These are phyloP conservation scores for Lodderomyces jiufengensis DNA, from an alignment of 1,139 yeast species.

Conservation along the genomic window DNA sequence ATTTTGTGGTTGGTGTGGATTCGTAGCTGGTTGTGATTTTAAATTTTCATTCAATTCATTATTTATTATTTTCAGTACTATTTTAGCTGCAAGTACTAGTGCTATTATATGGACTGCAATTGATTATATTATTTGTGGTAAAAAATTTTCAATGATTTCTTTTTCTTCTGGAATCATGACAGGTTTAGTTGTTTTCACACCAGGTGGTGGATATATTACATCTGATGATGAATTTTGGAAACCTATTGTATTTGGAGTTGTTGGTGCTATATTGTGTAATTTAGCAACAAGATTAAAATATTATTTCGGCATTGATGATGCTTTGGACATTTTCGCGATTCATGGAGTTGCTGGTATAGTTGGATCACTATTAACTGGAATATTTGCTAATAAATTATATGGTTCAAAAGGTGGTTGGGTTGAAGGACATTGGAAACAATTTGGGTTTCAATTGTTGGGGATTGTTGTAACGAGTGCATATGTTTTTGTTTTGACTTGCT, in stretches of 20 bases:
- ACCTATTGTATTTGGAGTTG: conserved; percentile 35
- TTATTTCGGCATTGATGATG: conserved; percentile 39
- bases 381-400: conserved; percentile 35
- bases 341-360: conserved; percentile 45
- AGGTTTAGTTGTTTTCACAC: conserved; percentile 44
- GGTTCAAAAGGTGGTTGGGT: conserved; percentile 48
- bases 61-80: conserved; percentile 33
- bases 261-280: conserved; percentile 38
- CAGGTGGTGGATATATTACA: conserved; percentile 44
- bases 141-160: conserved; percentile 37
- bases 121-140: conserved; percentile 29
- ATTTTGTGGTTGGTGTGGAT: conserved; percentile 44
- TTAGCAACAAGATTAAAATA: conserved; percentile 42
- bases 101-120: conserved; percentile 37
- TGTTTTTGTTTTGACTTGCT: conserved; percentile 32
- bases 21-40: conserved; percentile 43
- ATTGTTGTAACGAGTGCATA: conserved; percentile 39
- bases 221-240: conserved; percentile 41
- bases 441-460: conserved; percentile 48
- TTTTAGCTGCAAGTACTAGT: conserved; percentile 34
- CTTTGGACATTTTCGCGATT: conserved; percentile 44
- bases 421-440: conserved; percentile 43
- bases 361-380: conserved; percentile 42
- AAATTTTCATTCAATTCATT: conserved; percentile 35
- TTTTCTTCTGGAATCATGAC: conserved; percentile 43